Conservation (phyloP, 2,329 filamentous ascomycete genomes). For the Bertia moriformis region DNA sequence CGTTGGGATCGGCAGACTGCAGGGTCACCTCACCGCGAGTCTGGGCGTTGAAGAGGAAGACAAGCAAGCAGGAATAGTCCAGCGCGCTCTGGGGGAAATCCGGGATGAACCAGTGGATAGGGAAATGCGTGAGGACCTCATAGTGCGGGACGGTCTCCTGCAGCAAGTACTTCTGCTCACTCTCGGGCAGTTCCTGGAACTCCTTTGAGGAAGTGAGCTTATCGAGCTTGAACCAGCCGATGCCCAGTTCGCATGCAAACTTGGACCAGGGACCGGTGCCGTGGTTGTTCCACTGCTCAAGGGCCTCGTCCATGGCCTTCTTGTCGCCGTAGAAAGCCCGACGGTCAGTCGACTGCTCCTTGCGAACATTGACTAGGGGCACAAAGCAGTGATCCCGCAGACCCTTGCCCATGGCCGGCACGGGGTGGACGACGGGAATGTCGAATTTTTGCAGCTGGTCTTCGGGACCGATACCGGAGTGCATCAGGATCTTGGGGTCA, state of each 20-base stretch:
- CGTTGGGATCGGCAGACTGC: slow-evolving; percentile 31
- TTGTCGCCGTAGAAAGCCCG: slow-evolving; percentile 27
- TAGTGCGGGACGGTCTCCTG: slow-evolving; percentile 38
- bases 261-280: slow-evolving; percentile 23
- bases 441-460: slow-evolving; percentile 15
- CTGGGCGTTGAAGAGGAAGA: slow-evolving; percentile 38
- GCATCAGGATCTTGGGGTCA: slow-evolving; percentile 26
- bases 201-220: slow-evolving; percentile 23
- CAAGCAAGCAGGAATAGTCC: slow-evolving; percentile 25
- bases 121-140: slow-evolving; percentile 33
- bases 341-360: slow-evolving; percentile 23
- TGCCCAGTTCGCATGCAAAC: slow-evolving; percentile 19
- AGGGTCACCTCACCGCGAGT: slow-evolving; percentile 33
- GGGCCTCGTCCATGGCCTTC: slow-evolving; percentile 23
- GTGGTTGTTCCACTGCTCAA: slow-evolving; percentile 30
- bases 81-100: slow-evolving; percentile 16
- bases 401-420: slow-evolving; percentile 21
- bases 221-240: slow-evolving; percentile 28
- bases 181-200: slow-evolving; percentile 29
- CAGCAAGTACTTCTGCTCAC: slow-evolving; percentile 25
- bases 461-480: slow-evolving; percentile 24
- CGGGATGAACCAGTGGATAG: slow-evolving; percentile 25
- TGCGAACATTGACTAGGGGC: slow-evolving; percentile 20
- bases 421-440: slow-evolving; percentile 18
- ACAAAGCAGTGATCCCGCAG: slow-evolving; percentile 24